phyloP scores from a whole-genome alignment of 177 flowering plant species.

The Vitis hybrid region DNA sequence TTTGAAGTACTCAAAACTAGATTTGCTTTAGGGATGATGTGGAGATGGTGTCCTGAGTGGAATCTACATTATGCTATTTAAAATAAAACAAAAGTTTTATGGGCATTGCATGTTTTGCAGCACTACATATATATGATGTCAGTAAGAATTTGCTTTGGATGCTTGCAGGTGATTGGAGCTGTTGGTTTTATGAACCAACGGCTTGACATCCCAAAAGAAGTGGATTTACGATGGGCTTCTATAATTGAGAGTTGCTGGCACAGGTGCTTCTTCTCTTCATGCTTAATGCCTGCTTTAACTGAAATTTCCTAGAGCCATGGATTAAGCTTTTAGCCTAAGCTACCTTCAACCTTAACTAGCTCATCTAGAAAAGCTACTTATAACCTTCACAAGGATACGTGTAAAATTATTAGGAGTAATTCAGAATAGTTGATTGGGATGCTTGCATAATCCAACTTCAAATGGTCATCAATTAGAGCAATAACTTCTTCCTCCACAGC shows the following conservation, averaged over 20 bases:
- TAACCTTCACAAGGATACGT: too few relatives aligned
- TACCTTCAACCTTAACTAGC: not conserved
- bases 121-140: not conserved
- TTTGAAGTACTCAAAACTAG: not conserved
- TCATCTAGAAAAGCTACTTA: too few relatives aligned
- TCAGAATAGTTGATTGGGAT: too few relatives aligned
- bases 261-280: conserved; percentile 42
- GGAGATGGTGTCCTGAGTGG: not conserved
- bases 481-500: too few relatives aligned
- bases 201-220: conserved; percentile 76
- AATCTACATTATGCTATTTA: not conserved
- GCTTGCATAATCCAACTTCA: too few relatives aligned
- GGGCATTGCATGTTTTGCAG: not conserved
- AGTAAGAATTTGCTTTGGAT: conserved; percentile 12
- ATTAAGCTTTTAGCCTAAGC: not conserved
- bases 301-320: not conserved
- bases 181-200: conserved; percentile 97
- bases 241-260: conserved; percentile 95
- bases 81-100: not conserved
- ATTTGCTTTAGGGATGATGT: not conserved
- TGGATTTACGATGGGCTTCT: conserved; percentile 78
- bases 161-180: conserved; percentile 85
- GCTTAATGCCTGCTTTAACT: not conserved
- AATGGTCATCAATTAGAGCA: too few relatives aligned
- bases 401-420: too few relatives aligned